Percentiles rank a stretch among this genome's conserved stretches.
Conservation (phyloP, 768 basidiomycete species). For the Multifurca ochricompacta region DNA sequence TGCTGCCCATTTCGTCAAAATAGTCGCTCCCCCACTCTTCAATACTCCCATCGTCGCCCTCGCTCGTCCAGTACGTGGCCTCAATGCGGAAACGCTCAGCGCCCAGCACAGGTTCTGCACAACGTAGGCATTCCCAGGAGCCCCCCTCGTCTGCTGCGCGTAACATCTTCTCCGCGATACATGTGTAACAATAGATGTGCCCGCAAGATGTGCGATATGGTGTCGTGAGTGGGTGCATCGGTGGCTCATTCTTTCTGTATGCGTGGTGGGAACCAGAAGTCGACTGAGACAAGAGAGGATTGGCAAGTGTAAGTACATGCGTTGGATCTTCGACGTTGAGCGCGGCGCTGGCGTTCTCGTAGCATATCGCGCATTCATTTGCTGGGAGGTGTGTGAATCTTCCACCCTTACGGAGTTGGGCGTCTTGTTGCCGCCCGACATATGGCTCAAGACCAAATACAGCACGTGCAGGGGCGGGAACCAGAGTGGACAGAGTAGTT, state of each 20-base stretch:
- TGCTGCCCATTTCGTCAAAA: conserved; percentile 21
- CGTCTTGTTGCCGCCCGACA: background rate
- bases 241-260: conserved; percentile 35
- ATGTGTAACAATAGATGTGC: conserved; percentile 91
- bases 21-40: conserved; percentile 50
- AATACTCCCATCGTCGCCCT: conserved; percentile 37
- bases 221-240: conserved; percentile 61
- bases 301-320: conserved; percentile 36
- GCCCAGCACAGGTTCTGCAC: conserved; percentile 53
- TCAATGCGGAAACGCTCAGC: conserved; percentile 48
- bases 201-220: conserved; percentile 81
- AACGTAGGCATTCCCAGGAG: conserved; percentile 81
- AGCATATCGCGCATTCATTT: conserved; percentile 87
- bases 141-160: conserved; percentile 57
- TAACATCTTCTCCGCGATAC: conserved; percentile 78
- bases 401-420: conserved; percentile 32
- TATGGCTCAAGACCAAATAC: conserved; percentile 15
- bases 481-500: conserved; percentile 23
- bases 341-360: conserved; percentile 60
- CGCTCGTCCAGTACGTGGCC: conserved; percentile 25
- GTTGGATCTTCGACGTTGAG: conserved; percentile 47
- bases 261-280: conserved; percentile 22
- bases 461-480: conserved; percentile 30
- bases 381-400: conserved; percentile 62
- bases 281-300: conserved; percentile 25